A percentile compares a stretch with the other conserved stretches of the same genome.
These are phyloP conservation scores for Penicillium fimorum DNA, from an alignment of 495 filamentous ascomycete genomes.

Conservation along the genomic window DNA sequence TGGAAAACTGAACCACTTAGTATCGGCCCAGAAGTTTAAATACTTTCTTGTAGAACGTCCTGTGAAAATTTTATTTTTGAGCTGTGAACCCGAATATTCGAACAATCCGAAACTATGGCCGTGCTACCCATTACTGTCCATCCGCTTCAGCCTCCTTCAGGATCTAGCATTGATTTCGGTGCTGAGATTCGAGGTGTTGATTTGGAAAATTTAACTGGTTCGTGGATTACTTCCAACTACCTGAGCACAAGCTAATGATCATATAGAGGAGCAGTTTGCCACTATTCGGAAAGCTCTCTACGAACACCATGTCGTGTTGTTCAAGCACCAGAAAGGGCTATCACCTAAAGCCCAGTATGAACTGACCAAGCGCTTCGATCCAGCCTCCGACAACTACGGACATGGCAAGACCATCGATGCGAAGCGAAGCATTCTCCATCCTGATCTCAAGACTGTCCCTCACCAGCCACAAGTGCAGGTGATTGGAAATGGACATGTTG, in stretches of 20 bases:
- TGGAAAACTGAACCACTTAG: background rate
- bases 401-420: conserved; percentile 69
- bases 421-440: conserved; percentile 68
- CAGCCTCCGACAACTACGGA: conserved; percentile 60
- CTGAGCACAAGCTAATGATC: background rate
- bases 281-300: conserved; percentile 61
- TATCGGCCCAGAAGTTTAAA: conserved; percentile 4
- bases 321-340: conserved; percentile 62
- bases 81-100: background rate
- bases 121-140: conserved; percentile 25
- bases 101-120: conserved; percentile 15
- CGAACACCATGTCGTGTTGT: conserved; percentile 60
- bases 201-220: conserved; percentile 58
- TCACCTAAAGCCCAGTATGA: conserved; percentile 68
- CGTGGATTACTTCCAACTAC: background rate
- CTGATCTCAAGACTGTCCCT: conserved; percentile 73
- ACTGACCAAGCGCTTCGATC: conserved; percentile 68
- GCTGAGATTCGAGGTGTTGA: conserved; percentile 54
- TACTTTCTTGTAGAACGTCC: background rate
- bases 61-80: background rate
- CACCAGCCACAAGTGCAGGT: conserved; percentile 78
- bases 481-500: conserved; percentile 68
- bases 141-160: conserved; percentile 43
- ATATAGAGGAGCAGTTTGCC: conserved; percentile 57
- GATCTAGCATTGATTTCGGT: conserved; percentile 58